phyloP scores from a whole-genome alignment of 148 eudicot genomes.

The Silene conica region DNA sequence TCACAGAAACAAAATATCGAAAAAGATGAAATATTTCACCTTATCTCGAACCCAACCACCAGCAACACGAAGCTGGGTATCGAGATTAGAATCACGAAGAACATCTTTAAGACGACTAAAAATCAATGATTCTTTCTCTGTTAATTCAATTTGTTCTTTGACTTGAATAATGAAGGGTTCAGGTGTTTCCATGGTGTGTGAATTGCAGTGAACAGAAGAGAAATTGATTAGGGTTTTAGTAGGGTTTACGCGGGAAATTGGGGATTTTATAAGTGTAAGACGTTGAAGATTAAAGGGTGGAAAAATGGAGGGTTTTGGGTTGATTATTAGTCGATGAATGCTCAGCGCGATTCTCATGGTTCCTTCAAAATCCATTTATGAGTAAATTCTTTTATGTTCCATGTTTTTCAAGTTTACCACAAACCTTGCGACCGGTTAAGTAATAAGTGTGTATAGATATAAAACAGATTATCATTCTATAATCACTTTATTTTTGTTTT shows the following conservation, averaged over 20 bases:
- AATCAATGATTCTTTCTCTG: conserved; percentile 58
- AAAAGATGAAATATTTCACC: conserved; percentile 28
- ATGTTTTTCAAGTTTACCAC: too few relatives aligned
- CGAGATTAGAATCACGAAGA: conserved; percentile 46
- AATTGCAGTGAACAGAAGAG: conserved; percentile 18
- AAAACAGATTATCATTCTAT: too few relatives aligned
- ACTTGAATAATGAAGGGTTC: conserved; percentile 36
- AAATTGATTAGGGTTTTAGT: conserved; percentile 25
- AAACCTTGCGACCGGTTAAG: too few relatives aligned
- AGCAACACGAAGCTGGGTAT: conserved; percentile 88
- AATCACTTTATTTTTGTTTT: too few relatives aligned
- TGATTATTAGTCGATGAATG: conserved; percentile 14
- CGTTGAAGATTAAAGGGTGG: conserved; percentile 4
- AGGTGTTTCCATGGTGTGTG: conserved; percentile 27
- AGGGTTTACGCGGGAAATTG: conserved; percentile 26
- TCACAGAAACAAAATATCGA: background rate
- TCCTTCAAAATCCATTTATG: too few relatives aligned
- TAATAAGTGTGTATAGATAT: too few relatives aligned
- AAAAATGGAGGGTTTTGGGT: conserved; percentile 5
- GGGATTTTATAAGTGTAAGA: background rate
- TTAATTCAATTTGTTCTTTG: conserved; percentile 57
- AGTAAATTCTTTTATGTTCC: too few relatives aligned
- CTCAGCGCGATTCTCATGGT: conserved; percentile 17
- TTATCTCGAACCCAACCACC: conserved; percentile 99
- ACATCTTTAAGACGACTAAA: conserved; percentile 65